These are phyloP conservation scores for Avena sativa DNA, from an alignment of 176 grass and related monocot species.

Conservation along the genomic window DNA sequence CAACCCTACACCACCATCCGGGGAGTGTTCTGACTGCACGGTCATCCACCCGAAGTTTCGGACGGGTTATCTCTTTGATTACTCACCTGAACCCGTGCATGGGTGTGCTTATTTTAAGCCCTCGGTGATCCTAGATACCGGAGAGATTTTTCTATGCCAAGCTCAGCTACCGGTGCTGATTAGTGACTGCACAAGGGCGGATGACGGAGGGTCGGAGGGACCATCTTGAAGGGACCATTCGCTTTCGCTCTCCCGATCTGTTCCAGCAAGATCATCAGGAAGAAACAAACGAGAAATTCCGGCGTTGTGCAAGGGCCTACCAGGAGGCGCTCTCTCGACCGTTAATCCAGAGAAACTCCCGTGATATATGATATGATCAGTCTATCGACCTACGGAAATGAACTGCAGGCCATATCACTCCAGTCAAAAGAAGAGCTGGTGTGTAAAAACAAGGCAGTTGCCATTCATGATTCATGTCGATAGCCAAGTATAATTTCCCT, in stretches of 20 bases:
- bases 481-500: not conserved
- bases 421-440: not conserved
- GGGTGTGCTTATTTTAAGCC: conserved; percentile 23
- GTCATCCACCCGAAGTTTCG: not conserved
- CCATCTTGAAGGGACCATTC: not conserved
- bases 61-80: not conserved
- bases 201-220: too few relatives aligned
- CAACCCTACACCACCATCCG: too few relatives aligned
- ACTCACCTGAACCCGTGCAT: not conserved
- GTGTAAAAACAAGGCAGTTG: not conserved
- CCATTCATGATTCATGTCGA: not conserved
- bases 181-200: not conserved
- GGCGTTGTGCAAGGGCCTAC: too few relatives aligned
- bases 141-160: conserved; percentile 27
- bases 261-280: not conserved
- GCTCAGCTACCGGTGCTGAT: not conserved
- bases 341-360: not conserved
- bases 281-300: conserved; percentile 11
- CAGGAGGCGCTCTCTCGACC: too few relatives aligned
- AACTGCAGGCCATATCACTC: not conserved
- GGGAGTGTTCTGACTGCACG: not conserved
- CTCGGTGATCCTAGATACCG: conserved; percentile 22
- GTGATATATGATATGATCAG: not conserved
- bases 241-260: not conserved
- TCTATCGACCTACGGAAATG: not conserved